Percentiles rank a stretch among this genome's conserved stretches.
Evolutionary conservation across 768 basidiomycete species (phyloP).

Genomic region (Lentinula raphanica): DNA sequence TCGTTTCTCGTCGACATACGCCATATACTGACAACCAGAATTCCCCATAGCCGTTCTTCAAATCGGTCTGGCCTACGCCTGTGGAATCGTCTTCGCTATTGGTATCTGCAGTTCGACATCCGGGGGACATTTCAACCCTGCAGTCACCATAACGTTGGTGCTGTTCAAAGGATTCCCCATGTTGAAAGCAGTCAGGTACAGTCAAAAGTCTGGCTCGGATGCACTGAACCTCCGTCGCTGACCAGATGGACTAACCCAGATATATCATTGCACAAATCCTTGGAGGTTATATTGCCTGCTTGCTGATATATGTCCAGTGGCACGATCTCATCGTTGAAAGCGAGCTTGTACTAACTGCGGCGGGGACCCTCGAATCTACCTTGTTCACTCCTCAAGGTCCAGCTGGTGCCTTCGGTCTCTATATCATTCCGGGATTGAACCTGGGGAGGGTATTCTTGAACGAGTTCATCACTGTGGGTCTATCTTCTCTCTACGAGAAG

Average conservation of each 20-base stretch:
- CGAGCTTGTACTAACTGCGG: constrained; percentile 17
- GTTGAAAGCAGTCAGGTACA: constrained; percentile 46
- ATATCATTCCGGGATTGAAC: constrained; percentile 39
- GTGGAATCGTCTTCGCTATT: constrained; percentile 58
- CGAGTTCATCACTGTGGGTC: constrained; percentile 50
- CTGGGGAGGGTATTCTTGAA: constrained; percentile 45
- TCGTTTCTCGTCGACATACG: constrained; percentile 7
- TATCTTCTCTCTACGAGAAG: background rate
- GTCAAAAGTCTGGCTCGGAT: background rate
- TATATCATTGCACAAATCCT: constrained; percentile 64
- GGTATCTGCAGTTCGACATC: constrained; percentile 47
- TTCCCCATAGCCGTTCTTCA: constrained; percentile 42
- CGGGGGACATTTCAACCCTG: constrained; percentile 66
- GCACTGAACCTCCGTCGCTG: background rate
- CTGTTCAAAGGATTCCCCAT: constrained; percentile 53
- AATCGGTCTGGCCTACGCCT: constrained; percentile 52
- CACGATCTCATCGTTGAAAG: constrained; percentile 42
- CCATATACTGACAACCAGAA: background rate
- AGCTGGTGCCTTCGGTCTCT: constrained; percentile 51
- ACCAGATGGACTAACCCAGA: constrained; percentile 27
- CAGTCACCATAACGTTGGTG: constrained; percentile 47
- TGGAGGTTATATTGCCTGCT: constrained; percentile 59
- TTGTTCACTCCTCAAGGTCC: constrained; percentile 37
- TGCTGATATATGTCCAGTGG: constrained; percentile 61
- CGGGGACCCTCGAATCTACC: constrained; percentile 19